These are phyloP conservation scores for Salix udensis DNA, from an alignment of 345 rosid species.

Conservation along the genomic window DNA sequence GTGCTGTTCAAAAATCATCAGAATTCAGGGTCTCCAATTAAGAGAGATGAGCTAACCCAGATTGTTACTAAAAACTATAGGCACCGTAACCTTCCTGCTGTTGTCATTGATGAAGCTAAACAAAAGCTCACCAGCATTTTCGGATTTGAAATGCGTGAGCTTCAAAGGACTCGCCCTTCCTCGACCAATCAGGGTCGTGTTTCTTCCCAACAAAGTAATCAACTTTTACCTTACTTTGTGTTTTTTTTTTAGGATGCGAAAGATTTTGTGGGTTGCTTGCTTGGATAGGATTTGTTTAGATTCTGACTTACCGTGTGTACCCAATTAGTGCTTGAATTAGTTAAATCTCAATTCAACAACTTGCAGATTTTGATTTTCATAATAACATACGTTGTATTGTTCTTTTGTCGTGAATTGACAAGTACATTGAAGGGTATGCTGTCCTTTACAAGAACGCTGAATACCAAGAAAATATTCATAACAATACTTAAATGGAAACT, in stretches of 20 bases:
- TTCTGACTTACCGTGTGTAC: neutral
- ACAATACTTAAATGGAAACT: neutral
- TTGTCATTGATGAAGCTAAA: slow-evolving; percentile 63
- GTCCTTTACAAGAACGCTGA: neutral
- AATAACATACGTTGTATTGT: neutral
- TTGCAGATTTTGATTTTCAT: neutral
- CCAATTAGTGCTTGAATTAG: neutral
- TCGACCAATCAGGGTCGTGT: slow-evolving; percentile 43
- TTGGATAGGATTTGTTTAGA: neutral
- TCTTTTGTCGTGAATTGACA: neutral
- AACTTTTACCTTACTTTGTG: neutral
- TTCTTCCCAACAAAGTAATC: slow-evolving; percentile 54
- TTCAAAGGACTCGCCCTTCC: slow-evolving; percentile 60
- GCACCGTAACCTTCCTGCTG: slow-evolving; percentile 60
- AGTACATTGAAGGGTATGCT: neutral
- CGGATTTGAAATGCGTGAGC: slow-evolving; percentile 79
- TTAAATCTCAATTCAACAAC: neutral
- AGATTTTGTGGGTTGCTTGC: neutral
- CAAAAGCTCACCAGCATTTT: slow-evolving; percentile 57
- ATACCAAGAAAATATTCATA: neutral
- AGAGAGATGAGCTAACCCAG: slow-evolving; percentile 85
- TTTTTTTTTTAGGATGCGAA: neutral
- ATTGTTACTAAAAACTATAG: slow-evolving; percentile 69
- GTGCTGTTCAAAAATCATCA: slow-evolving; percentile 74
- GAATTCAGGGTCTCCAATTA: slow-evolving; percentile 75